Conservation (phyloP, 371 early-diverging fungal species). For the Blakeslea trispora region DNA sequence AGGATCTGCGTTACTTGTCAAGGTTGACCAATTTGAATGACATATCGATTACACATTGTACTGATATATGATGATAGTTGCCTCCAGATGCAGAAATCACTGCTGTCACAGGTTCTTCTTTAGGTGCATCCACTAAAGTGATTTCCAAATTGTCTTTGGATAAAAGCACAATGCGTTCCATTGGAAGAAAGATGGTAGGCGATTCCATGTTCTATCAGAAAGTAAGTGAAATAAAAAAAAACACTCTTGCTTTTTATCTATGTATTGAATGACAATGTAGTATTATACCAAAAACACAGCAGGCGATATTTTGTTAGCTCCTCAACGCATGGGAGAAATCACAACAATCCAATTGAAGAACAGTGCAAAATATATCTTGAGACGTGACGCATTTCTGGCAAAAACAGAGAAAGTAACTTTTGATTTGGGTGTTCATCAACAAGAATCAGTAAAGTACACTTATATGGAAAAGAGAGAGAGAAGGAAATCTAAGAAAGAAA, state of each 20-base stretch:
- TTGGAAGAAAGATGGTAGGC: slow-evolving; percentile 55
- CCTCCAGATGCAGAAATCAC: slow-evolving; percentile 66
- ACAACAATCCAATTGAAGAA: slow-evolving; percentile 64
- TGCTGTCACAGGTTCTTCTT: slow-evolving; percentile 62
- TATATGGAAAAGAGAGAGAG: neutral
- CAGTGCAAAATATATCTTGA: slow-evolving; percentile 63
- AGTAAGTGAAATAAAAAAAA: slow-evolving; percentile 44
- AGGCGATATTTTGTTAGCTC: slow-evolving; percentile 75
- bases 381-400: slow-evolving; percentile 71
- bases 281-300: slow-evolving; percentile 56
- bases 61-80: slow-evolving; percentile 27
- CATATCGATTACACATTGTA: slow-evolving; percentile 14
- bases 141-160: slow-evolving; percentile 55
- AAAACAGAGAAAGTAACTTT: slow-evolving; percentile 64
- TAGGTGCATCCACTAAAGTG: slow-evolving; percentile 62
- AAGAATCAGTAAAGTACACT: slow-evolving; percentile 25
- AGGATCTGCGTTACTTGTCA: slow-evolving; percentile 50
- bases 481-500: no score
- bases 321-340: slow-evolving; percentile 66
- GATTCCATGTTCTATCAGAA: slow-evolving; percentile 64
- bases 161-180: slow-evolving; percentile 50
- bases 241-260: no score
- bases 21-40: slow-evolving; percentile 36
- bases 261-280: slow-evolving; percentile 27
- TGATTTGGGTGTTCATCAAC: slow-evolving; percentile 48